Evolutionary conservation across 2,329 filamentous ascomycete species (phyloP), one percentile per base, ranked within the genome.

Genomic region (Pseudogymnoascus sp.): DNA sequence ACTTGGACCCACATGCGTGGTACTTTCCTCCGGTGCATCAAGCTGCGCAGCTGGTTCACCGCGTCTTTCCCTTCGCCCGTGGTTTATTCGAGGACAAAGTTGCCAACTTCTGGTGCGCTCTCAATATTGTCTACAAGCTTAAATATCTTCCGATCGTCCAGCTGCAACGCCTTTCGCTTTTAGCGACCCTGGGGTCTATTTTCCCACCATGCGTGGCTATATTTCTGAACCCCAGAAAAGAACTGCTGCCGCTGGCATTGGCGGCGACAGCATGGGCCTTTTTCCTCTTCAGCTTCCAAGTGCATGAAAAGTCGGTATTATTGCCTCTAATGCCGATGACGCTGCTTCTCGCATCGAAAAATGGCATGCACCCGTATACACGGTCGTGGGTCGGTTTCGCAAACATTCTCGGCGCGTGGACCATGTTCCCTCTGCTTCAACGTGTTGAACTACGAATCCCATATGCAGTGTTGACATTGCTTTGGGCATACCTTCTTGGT

Each of bases 1-100:
- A 83, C 60, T 71, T 91, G 25, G 81, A 91, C 68, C 81, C 82
- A 16, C 79, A 86, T 3, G 85, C 90, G 1, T 81, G 84, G 72
- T 87, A 91, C 70, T 95, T 91, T 71, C 88, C 91, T 0, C 74
- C 90, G 11, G 71, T 93, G 4, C 85, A 95, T 71, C 92, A 96
- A 74, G 70, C 96, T 37, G 80, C 88, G 0, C 96, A 99, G 75
- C 84, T 92, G 69, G 77, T 97, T 9, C 91, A 97, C 73, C 88
- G 95, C n/a, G 84, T 97, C 63, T 97, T 99, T 70, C 95, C 96
- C 0, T 97, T 99, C 72, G 87, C 93, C 1, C 87, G 95, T n/a
- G 95, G 95, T 3, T 79, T 99, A 5, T 99, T 97, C 71, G 96
- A 99, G 77, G 95, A 97, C 79, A 99, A 99, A 76, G 96, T 99